Percentiles rank a stretch among this genome's conserved stretches.
Evolutionary conservation across 2,329 filamentous ascomycete genomes (phyloP).

Genomic region (Colletotrichum salicis): DNA sequence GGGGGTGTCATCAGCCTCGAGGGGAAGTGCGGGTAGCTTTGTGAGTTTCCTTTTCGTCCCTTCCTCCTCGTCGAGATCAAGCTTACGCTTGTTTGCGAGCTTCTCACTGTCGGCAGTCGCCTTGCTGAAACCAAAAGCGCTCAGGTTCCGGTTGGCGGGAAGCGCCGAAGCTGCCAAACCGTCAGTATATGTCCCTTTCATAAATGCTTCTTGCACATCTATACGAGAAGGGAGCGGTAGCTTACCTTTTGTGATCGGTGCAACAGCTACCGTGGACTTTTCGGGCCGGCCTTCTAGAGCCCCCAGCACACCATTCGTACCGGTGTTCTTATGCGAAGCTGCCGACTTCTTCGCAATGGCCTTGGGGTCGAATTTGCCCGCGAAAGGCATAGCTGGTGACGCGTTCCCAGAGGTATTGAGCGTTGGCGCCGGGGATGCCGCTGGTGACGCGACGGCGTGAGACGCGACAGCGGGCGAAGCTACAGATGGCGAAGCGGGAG

Average conservation of each 20-base stretch:
- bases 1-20: conserved; percentile 70
- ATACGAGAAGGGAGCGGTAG: conserved; percentile 8
- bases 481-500: conserved; percentile 61
- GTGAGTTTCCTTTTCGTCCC: conserved; percentile 87
- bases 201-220: background rate
- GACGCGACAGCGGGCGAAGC: conserved; percentile 60
- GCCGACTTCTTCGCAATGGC: conserved; percentile 83
- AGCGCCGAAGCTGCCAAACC: conserved; percentile 59
- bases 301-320: conserved; percentile 61
- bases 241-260: conserved; percentile 51
- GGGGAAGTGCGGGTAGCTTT: conserved; percentile 82
- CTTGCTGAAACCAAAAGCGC: conserved; percentile 85
- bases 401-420: conserved; percentile 54
- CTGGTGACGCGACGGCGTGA: conserved; percentile 44
- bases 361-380: conserved; percentile 88
- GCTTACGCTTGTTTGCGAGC: conserved; percentile 74
- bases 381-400: conserved; percentile 69
- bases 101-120: conserved; percentile 73
- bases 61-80: conserved; percentile 91
- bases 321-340: conserved; percentile 65
- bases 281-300: conserved; percentile 54
- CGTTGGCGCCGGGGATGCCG: conserved; percentile 42
- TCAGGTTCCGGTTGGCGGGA: conserved; percentile 79
- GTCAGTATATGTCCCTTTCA: conserved; percentile 39
- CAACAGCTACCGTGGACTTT: conserved; percentile 45